Evolutionary conservation across 1,139 yeast genomes (phyloP).

Genomic region (Protomyces arabidopsidicola): DNA sequence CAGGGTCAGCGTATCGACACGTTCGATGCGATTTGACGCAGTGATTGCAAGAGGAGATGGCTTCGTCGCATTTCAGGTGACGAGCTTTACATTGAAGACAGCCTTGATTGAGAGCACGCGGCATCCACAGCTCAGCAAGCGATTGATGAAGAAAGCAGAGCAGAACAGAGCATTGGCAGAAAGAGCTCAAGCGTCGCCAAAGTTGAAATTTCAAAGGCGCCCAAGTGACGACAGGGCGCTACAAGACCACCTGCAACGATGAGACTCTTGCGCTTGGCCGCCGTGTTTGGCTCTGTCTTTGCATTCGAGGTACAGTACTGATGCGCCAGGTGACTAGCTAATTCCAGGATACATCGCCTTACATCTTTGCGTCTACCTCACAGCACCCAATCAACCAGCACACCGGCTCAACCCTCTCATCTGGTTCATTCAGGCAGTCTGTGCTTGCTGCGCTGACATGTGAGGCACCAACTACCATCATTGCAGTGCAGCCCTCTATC

Average conservation of each 20-base stretch:
- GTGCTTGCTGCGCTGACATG: slow-evolving; percentile 19
- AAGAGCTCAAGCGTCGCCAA: too few relatives aligned
- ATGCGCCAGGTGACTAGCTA: not conserved
- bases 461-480: slow-evolving; percentile 7
- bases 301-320: not conserved
- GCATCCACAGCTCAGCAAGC: not conserved
- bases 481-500: slow-evolving; percentile 19
- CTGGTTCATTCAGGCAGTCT: slow-evolving; percentile 7
- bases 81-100: not conserved
- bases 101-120: not conserved
- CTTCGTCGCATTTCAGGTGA: not conserved
- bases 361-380: slow-evolving; percentile 3
- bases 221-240: not conserved
- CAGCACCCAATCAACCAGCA: slow-evolving; percentile 10
- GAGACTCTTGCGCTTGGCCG: not conserved
- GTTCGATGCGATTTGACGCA: not conserved
- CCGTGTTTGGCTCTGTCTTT: not conserved
- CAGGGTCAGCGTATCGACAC: not conserved
- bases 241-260: not conserved
- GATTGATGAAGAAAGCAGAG: too few relatives aligned
- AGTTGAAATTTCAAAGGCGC: too few relatives aligned
- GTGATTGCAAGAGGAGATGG: not conserved
- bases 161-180: too few relatives aligned
- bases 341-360: slow-evolving; percentile 19
- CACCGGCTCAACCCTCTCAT: slow-evolving; percentile 11